Conservation (phyloP, 2,329 filamentous ascomycete genomes). For the Furcasterigmium furcatum region DNA sequence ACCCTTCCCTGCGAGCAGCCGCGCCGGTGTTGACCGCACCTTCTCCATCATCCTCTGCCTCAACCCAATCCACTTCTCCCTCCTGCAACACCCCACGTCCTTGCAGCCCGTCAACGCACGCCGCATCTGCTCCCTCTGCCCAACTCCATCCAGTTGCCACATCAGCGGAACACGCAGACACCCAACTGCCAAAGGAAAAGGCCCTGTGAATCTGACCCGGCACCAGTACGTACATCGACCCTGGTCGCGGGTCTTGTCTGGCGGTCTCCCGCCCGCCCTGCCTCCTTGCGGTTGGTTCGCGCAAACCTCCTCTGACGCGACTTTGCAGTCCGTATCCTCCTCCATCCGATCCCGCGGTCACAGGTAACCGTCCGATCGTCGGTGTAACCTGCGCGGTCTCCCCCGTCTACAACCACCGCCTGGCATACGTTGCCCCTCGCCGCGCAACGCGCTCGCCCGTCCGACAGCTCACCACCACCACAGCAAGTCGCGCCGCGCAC, state of each 20-base stretch:
- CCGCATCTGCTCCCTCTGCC: constrained; percentile 14
- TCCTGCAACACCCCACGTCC: constrained; percentile 34
- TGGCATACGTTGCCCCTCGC: neutral
- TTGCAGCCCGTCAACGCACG: constrained; percentile 20
- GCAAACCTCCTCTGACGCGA: constrained; percentile 30
- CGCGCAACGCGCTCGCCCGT: too few species aligned
- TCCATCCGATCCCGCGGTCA: constrained; percentile 4
- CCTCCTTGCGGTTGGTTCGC: constrained; percentile 4
- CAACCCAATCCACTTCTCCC: constrained; percentile 16
- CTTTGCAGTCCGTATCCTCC: constrained; percentile 24
- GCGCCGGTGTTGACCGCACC: constrained; percentile 15
- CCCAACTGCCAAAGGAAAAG: neutral
- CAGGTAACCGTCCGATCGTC: constrained; percentile 10
- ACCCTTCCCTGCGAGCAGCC: neutral
- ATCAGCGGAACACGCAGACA: constrained; percentile 14
- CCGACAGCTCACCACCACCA: neutral
- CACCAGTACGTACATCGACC: constrained; percentile 2
- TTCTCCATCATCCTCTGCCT: constrained; percentile 7
- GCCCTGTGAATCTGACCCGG: constrained; percentile 5
- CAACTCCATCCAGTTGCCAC: constrained; percentile 13
- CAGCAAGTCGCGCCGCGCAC: too few species aligned
- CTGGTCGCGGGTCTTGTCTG: neutral
- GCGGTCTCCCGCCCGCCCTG: neutral
- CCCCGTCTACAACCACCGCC: neutral
- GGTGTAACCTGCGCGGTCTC: constrained; percentile 12